Conservation (phyloP, 2,329 filamentous ascomycete genomes). For the Blumeriella jaapii region DNA sequence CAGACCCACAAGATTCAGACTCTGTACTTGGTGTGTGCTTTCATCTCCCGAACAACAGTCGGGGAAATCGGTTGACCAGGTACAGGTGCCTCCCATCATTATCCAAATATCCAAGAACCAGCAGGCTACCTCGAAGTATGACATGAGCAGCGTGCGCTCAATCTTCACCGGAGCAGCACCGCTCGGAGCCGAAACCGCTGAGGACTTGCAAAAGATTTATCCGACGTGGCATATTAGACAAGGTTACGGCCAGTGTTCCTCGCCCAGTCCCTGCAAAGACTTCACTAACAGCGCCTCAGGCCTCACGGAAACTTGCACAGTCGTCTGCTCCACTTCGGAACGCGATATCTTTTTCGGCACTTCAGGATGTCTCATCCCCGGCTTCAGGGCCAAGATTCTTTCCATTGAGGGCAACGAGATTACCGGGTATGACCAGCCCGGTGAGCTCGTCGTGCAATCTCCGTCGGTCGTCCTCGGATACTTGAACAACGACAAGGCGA, state of each 20-base stretch:
- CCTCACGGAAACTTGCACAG: slow-evolving; percentile 66
- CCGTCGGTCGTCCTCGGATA: slow-evolving; percentile 75
- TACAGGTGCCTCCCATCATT: slow-evolving; percentile 69
- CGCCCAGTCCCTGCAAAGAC: background rate
- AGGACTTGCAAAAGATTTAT: slow-evolving; percentile 48
- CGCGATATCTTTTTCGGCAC: slow-evolving; percentile 60
- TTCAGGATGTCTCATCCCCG: slow-evolving; percentile 58
- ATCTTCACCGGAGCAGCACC: slow-evolving; percentile 72
- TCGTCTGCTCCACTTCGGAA: slow-evolving; percentile 48
- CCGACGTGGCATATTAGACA: slow-evolving; percentile 56
- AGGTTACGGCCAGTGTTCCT: slow-evolving; percentile 47
- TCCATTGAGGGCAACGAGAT: slow-evolving; percentile 58
- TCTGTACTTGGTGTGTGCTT: slow-evolving; percentile 50
- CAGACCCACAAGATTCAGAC: slow-evolving; percentile 56
- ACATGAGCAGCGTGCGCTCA: slow-evolving; percentile 53
- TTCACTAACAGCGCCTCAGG: slow-evolving; percentile 31
- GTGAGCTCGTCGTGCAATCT: slow-evolving; percentile 69
- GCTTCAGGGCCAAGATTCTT: slow-evolving; percentile 53
- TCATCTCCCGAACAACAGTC: background rate
- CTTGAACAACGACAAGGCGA: slow-evolving; percentile 75
- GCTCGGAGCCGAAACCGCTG: slow-evolving; percentile 59
- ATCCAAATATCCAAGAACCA: slow-evolving; percentile 61
- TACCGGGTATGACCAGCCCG: slow-evolving; percentile 52
- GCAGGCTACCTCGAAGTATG: slow-evolving; percentile 50
- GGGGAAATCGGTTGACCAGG: background rate